Conservation (phyloP, 2,329 filamentous ascomycete genomes). For the Botrytis galanthina region DNA sequence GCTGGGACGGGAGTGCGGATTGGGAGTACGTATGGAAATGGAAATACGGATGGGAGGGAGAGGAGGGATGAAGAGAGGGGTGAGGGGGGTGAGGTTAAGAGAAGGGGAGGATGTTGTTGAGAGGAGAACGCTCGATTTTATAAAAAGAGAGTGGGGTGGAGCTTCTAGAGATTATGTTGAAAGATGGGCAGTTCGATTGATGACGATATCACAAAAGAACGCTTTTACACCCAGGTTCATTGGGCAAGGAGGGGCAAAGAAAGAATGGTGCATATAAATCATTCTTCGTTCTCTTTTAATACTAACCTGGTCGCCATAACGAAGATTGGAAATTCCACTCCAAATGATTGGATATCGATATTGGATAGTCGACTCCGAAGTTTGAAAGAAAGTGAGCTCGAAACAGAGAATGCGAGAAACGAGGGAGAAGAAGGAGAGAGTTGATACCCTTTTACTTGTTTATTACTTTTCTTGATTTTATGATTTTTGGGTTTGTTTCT, state of each 20-base stretch:
- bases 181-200: background rate
- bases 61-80: background rate
- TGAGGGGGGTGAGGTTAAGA: background rate
- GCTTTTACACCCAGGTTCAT: background rate
- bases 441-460: background rate
- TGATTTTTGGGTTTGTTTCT: background rate
- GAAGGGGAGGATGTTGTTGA: conserved; percentile 14
- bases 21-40: background rate
- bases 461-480: background rate
- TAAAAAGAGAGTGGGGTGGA: background rate
- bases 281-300: background rate
- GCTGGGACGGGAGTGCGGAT: background rate
- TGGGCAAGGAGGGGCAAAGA: background rate
- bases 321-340: background rate
- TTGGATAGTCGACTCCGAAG: background rate
- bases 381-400: background rate
- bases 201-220: background rate
- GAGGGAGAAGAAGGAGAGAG: background rate
- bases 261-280: background rate
- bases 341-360: background rate
- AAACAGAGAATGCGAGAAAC: background rate
- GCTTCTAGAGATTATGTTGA: background rate
- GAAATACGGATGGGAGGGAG: background rate
- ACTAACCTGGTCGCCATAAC: background rate
- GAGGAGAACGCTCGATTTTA: background rate